phyloP scores from a whole-genome alignment of 371 early-diverging fungal species.

The Apophysomyces ossiformis region DNA sequence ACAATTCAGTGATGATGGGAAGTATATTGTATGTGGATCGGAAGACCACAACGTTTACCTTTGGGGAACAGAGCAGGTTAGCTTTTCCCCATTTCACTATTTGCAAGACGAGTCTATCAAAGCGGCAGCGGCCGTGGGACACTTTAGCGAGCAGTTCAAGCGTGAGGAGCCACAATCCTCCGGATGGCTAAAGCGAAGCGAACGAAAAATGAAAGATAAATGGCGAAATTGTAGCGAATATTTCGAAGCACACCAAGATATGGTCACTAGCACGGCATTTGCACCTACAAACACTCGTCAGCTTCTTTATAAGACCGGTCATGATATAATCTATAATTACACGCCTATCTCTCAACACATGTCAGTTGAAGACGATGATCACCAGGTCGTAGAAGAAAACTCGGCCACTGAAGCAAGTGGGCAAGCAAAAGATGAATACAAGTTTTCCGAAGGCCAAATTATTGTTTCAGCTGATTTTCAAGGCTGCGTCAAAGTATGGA shows the following conservation, averaged over 20 bases:
- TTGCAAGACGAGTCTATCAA: slow-evolving; percentile 34
- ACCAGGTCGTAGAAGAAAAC: slow-evolving; percentile 8
- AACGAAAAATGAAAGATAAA: slow-evolving; percentile 35
- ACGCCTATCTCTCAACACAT: slow-evolving; percentile 26
- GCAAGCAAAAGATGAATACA: slow-evolving; percentile 22
- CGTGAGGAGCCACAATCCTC: slow-evolving; percentile 24
- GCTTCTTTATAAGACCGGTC: slow-evolving; percentile 52
- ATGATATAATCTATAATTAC: slow-evolving; percentile 48
- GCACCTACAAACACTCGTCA: slow-evolving; percentile 65
- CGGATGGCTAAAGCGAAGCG: slow-evolving; percentile 36
- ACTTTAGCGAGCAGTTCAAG: slow-evolving; percentile 28
- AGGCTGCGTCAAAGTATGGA: slow-evolving; percentile 71
- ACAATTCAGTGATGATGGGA: slow-evolving; percentile 64
- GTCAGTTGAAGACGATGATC: neutral
- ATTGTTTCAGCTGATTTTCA: slow-evolving; percentile 65
- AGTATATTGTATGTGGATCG: slow-evolving; percentile 80
- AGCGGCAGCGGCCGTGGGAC: slow-evolving; percentile 30
- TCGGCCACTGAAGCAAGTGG: slow-evolving; percentile 29
- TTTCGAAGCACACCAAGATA: slow-evolving; percentile 55
- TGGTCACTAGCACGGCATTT: slow-evolving; percentile 64
- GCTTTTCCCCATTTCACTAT: slow-evolving; percentile 41
- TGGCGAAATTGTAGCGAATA: slow-evolving; percentile 37
- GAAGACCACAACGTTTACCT: slow-evolving; percentile 80
- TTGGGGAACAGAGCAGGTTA: slow-evolving; percentile 67
- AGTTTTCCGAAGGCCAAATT: slow-evolving; percentile 61